phyloP scores from a whole-genome alignment of 1,139 yeast species.

The Scheffersomyces titani region DNA sequence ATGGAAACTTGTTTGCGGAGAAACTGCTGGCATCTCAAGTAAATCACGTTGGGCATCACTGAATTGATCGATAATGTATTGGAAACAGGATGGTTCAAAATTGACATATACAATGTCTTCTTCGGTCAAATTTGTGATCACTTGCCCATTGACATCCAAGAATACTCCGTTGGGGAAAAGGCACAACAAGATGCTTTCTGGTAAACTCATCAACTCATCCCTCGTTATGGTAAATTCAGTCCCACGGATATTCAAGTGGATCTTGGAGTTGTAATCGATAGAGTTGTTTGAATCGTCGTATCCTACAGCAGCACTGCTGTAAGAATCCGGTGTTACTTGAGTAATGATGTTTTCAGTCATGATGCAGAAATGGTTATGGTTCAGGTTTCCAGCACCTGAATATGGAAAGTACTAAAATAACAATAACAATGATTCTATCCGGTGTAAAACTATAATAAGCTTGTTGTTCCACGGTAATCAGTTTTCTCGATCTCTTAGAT shows the following conservation, averaged over 20 bases:
- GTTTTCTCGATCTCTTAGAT: neutral
- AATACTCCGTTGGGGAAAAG: constrained; percentile 89
- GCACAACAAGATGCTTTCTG: constrained; percentile 86
- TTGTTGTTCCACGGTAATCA: neutral
- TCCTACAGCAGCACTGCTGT: constrained; percentile 17
- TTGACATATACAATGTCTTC: constrained; percentile 77
- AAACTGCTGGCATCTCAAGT: constrained; percentile 24
- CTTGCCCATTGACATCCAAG: constrained; percentile 70
- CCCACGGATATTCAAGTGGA: constrained; percentile 69
- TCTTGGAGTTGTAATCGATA: constrained; percentile 62
- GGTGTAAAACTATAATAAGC: too few relatives aligned
- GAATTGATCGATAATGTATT: constrained; percentile 73
- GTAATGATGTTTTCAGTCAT: constrained; percentile 57
- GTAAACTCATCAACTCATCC: constrained; percentile 86
- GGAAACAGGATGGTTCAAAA: constrained; percentile 84
- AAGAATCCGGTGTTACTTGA: constrained; percentile 57
- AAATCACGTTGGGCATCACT: constrained; percentile 47
- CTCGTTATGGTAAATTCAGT: constrained; percentile 68
- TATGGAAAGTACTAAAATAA: neutral
- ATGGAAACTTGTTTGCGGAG: constrained; percentile 23
- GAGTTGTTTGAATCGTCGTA: constrained; percentile 24
- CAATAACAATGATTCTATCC: neutral
- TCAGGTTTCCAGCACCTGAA: constrained; percentile 15
- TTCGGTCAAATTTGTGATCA: constrained; percentile 74
- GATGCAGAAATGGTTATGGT: neutral